Evolutionary conservation across 257 asterid species (phyloP).

Genomic region (Solanum tacnaense): DNA sequence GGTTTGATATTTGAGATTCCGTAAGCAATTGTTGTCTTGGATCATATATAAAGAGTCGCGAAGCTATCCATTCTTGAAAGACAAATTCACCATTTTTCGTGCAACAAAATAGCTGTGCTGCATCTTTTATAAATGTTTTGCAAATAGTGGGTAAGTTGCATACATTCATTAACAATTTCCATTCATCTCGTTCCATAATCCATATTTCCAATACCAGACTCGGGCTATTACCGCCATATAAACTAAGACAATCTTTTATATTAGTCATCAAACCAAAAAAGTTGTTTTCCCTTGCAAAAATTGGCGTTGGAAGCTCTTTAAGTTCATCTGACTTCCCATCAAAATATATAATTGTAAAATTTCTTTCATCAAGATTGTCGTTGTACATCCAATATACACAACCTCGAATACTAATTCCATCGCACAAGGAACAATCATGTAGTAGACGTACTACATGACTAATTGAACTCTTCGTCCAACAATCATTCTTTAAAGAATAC

Average conservation of each 20-base stretch:
- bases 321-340: neutral
- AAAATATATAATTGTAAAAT: neutral
- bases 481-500: neutral
- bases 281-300: neutral
- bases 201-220: neutral
- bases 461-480: neutral
- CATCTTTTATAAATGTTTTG: neutral
- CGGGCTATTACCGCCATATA: neutral
- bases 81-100: neutral
- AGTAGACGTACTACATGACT: neutral
- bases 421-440: neutral
- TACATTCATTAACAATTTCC: neutral
- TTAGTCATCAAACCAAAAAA: neutral
- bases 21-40: neutral
- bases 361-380: neutral
- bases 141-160: neutral
- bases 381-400: neutral
- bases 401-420: neutral
- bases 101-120: neutral
- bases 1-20: neutral
- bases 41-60: neutral
- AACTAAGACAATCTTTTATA: neutral
- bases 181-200: neutral
- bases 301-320: neutral
- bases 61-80: neutral